phyloP scores from a whole-genome alignment of 495 filamentous ascomycete species.

The Rostrohypoxylon terebratum region DNA sequence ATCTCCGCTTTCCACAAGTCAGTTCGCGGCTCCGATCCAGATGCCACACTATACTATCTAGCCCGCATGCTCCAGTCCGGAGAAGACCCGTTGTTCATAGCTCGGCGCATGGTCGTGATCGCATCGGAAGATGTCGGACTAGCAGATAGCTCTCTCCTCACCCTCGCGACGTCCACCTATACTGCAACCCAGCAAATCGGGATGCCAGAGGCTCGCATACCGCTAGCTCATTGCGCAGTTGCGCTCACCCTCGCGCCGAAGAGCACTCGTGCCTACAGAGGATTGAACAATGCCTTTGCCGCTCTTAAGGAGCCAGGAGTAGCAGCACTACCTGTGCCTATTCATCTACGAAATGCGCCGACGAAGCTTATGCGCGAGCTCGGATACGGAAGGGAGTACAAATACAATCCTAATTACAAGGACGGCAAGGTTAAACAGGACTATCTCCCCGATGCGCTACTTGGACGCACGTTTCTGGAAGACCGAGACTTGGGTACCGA shows the following conservation, averaged over 20 bases:
- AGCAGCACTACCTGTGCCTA: slow-evolving; percentile 80
- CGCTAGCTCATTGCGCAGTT: slow-evolving; percentile 86
- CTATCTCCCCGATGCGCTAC: slow-evolving; percentile 82
- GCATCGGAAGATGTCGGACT: slow-evolving; percentile 93
- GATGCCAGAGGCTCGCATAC: slow-evolving; percentile 93
- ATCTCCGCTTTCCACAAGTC: slow-evolving; percentile 98
- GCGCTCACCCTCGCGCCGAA: slow-evolving; percentile 86
- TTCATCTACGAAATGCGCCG: slow-evolving; percentile 91
- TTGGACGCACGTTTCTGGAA: slow-evolving; percentile 79
- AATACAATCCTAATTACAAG: slow-evolving; percentile 91
- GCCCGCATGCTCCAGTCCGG: slow-evolving; percentile 96
- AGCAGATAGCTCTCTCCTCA: slow-evolving; percentile 86
- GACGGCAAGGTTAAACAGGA: slow-evolving; percentile 89
- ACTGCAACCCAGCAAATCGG: slow-evolving; percentile 89
- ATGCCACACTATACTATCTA: slow-evolving; percentile 93
- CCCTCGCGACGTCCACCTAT: slow-evolving; percentile 85
- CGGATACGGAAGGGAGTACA: slow-evolving; percentile 90
- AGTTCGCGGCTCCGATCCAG: slow-evolving; percentile 84
- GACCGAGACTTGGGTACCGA: slow-evolving; percentile 82
- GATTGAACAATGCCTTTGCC: slow-evolving; percentile 79
- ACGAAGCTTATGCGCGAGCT: slow-evolving; percentile 93
- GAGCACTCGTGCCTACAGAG: slow-evolving; percentile 86
- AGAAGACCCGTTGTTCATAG: slow-evolving; percentile 93
- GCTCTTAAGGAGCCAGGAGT: slow-evolving; percentile 82
- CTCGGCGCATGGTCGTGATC: slow-evolving; percentile 89